Evolutionary conservation across 768 basidiomycete species (phyloP), one percentile per base, ranked within the genome.

Genomic region (Tremella mesenterica): DNA sequence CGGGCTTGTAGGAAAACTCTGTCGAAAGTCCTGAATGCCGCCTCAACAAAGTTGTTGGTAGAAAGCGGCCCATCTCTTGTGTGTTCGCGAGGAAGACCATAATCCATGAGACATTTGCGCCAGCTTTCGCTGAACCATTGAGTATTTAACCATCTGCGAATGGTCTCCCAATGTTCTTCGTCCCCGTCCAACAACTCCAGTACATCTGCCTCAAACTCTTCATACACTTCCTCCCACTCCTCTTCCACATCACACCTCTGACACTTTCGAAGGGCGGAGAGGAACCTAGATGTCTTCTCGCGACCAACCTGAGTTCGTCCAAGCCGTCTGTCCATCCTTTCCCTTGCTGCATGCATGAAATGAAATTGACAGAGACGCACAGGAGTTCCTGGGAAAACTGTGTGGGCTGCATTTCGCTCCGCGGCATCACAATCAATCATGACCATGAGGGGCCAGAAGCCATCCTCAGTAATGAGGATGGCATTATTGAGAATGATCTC

Each of bases 381-480:
- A 3, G 53, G 12, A 18, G 27, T 9, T 4, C 14, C n/a, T 4
- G 53, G 53, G 12, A 31, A 54, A 6, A 13, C 47, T 21, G 14
- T 14, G 18, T 48, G 4, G 13, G 48, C 48, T 21, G 53, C 53
- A 7, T 18, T 28, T 21, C 53, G 46, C 20, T 48, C 46, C 12
- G 53, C 47, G 30, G 20, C 53, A 29, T 39, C 29, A 10, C 30
- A 27, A 48, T 54, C 53, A n/a, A 54, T 54, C 53, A 54, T 54
- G 20, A 54, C 27, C 20, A 48, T 48, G 7, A 23, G 26, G 8
- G 53, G 53, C 4, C 6, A 6, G 21, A 48, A 33, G 10, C 53
- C 53, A 7, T 43, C 41, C 18, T 7, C 13, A 16, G 44, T 23
- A 6, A 55, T 28, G 23, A 21, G 18, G 26, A 10, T 25, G 26